Conservation (phyloP, 129 eudicot species). For the Daucus carota region DH1_v3.0 NC_030381.2:47976501-47977000, state of each 20-base stretch:
- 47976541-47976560: conserved; percentile 21
- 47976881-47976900: conserved; percentile 30
- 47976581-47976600: conserved; percentile 66
- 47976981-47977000: conserved; percentile 46
- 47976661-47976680: conserved; percentile 90
- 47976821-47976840: conserved; percentile 89
- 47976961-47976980: conserved; percentile 68
- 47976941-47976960: conserved; percentile 50
- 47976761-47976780: conserved; percentile 88
- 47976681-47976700: conserved; percentile 89
- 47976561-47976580: conserved; percentile 33
- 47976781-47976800: conserved; percentile 61
- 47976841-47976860: conserved; percentile 40
- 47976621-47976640: conserved; percentile 52
- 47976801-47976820: conserved; percentile 66
- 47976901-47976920: conserved; percentile 30
- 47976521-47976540: conserved; percentile 36
- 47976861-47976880: conserved; percentile 46
- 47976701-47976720: conserved; percentile 97
- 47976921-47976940: conserved; percentile 50
- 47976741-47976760: conserved; percentile 88
- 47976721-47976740: conserved; percentile 85
- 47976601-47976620: conserved; percentile 31
- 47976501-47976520: conserved; percentile 43
- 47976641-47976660: conserved; percentile 78